Evolutionary conservation across 345 rosid species (phyloP), one percentile per base, ranked within the genome.

Genomic region (Trapa bicornis): DNA sequence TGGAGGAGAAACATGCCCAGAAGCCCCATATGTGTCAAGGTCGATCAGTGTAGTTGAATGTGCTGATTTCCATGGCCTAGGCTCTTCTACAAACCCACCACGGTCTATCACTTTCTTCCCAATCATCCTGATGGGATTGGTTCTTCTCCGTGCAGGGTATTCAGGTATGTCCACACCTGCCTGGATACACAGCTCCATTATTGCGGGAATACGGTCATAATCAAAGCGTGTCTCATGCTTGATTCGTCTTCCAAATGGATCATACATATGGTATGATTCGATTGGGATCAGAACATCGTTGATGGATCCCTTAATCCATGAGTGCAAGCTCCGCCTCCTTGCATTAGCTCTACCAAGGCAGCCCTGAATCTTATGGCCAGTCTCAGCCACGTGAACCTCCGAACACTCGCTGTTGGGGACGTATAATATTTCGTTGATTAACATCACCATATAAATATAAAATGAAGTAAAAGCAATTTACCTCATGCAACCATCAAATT

Each of bases 111-210:
- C 83, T 78, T 78, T 85, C 78, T 76, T 88, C 58, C 96, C 98
- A 0, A 92, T 61, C 89, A 86, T 88, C 75, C 96, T 79, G 67
- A 92, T 58, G 17, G 93, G 92, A 13, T 80, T 74, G 65, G 82
- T 85, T 71, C 96, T 86, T 76, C 96, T 75, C 15, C 96, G 89
- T 22, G 87, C 86, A 73, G 96, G 96, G 63, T 88, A 89, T 68
- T 86, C 96, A 6, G 91, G 84, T 57, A 88, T 84, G 61, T 92
- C 90, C 58, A 89, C 90, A 17, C 96, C 96, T 8, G 93, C 93
- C 70, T 89, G 98, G 76, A 92, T 81, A 75, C 98, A 89, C 57
- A 92, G 80, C 81, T 89, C 98, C 65, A 89, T 88, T 67, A 92
- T 70, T 9, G 93, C 92, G 5, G 96, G 98, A 69, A 92, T 85